Percentiles rank a stretch among this genome's conserved stretches.
Conservation (phyloP, 1,284 basidiomycete species). For the Ganoderma boninense region DNA sequence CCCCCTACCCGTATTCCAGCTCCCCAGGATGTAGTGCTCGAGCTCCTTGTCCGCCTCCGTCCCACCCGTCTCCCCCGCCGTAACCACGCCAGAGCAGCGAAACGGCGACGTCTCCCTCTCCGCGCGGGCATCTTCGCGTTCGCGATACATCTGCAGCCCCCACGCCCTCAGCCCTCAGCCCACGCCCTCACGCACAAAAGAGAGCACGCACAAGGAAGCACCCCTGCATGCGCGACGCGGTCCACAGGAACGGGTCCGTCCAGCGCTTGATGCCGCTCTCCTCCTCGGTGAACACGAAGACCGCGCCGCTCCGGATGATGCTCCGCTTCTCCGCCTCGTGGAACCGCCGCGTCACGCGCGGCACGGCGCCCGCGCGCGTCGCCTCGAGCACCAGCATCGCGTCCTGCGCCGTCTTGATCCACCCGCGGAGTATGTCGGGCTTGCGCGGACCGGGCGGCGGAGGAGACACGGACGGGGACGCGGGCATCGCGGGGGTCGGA, state of each 20-base stretch:
- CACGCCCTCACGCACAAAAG: too few species aligned
- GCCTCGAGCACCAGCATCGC: conserved; percentile 66
- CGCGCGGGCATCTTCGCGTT: conserved; percentile 31
- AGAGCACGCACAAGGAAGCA: conserved; percentile 33
- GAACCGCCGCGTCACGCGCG: conserved; percentile 61
- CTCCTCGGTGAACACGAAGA: conserved; percentile 39
- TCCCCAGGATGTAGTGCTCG: conserved; percentile 36
- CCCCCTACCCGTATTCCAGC: conserved; percentile 37
- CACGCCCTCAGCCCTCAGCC: conserved; percentile 1
- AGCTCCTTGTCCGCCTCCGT: conserved; percentile 28
- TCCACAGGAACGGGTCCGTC: conserved; percentile 38
- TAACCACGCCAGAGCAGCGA: conserved; percentile 23
- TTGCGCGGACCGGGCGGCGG: conserved; percentile 21
- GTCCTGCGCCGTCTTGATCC: conserved; percentile 63
- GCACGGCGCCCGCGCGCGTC: conserved; percentile 57
- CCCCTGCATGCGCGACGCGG: conserved; percentile 37
- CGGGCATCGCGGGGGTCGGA: conserved; percentile 15
- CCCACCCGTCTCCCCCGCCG: conserved; percentile 14
- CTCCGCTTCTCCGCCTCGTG: conserved; percentile 56
- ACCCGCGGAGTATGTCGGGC: conserved; percentile 47
- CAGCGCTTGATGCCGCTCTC: conserved; percentile 40
- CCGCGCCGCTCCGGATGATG: conserved; percentile 37
- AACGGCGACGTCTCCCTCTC: conserved; percentile 19
- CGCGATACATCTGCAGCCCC: conserved; percentile 35
- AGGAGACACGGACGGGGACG: conserved; percentile 9